Evolutionary conservation across 2,329 filamentous ascomycete species (phyloP).

Genomic region (Sclerotiophoma versabilis): DNA sequence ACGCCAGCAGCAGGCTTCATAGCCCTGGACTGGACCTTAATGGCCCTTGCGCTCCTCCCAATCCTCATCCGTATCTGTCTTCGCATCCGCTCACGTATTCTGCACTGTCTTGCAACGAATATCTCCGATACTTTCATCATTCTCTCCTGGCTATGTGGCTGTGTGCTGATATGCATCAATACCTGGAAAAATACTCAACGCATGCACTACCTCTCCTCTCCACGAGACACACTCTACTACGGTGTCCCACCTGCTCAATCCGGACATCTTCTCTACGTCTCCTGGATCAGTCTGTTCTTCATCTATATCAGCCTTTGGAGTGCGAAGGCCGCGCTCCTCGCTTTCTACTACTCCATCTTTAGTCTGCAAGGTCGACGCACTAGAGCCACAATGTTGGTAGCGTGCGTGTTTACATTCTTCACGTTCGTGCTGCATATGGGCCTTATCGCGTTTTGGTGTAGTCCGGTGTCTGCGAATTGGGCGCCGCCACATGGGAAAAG

Average conservation of each 20-base stretch:
- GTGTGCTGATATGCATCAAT: conserved; percentile 33
- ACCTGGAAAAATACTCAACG: conserved; percentile 44
- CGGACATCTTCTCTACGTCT: conserved; percentile 40
- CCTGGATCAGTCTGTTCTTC: conserved; percentile 42
- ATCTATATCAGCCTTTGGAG: conserved; percentile 42
- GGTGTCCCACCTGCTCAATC: conserved; percentile 31
- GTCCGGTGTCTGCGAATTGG: background rate
- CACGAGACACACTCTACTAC: background rate
- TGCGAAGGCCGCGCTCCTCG: conserved; percentile 39
- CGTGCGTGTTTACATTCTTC: background rate
- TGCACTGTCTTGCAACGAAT: conserved; percentile 22
- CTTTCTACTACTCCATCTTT: conserved; percentile 43
- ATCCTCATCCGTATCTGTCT: conserved; percentile 36
- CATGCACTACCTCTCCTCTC: conserved; percentile 24
- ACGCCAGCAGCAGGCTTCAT: conserved; percentile 36
- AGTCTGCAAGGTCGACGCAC: conserved; percentile 28
- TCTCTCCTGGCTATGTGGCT: conserved; percentile 21
- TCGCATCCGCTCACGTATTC: conserved; percentile 23
- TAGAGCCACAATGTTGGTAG: conserved; percentile 4
- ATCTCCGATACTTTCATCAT: conserved; percentile 30
- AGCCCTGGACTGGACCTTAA: conserved; percentile 35
- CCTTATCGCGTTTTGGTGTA: background rate
- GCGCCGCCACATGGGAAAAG: background rate
- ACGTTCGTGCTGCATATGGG: background rate
- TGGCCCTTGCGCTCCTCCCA: conserved; percentile 36